Conservation (phyloP, 2,329 filamentous ascomycete species). For the Amphichorda felina region DNA sequence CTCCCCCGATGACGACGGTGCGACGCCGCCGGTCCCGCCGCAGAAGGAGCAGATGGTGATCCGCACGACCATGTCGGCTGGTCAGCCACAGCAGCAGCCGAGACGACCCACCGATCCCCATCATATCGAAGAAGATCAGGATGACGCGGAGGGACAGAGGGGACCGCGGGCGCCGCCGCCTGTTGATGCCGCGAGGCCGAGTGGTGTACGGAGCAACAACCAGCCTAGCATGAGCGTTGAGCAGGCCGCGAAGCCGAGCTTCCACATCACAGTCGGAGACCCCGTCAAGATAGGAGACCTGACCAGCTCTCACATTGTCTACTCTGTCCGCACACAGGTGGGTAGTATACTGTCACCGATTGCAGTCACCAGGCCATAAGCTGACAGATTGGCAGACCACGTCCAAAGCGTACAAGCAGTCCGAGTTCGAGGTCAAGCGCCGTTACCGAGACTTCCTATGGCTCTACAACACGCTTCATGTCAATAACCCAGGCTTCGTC, state of each 20-base stretch:
- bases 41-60: slow-evolving; percentile 55
- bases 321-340: slow-evolving; percentile 89
- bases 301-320: slow-evolving; percentile 95
- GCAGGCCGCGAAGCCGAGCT: slow-evolving; percentile 84
- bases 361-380: neutral
- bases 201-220: slow-evolving; percentile 36
- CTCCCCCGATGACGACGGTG: slow-evolving; percentile 17
- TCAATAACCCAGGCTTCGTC: slow-evolving; percentile 88
- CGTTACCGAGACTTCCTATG: slow-evolving; percentile 95
- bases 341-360: slow-evolving; percentile 1
- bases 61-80: slow-evolving; percentile 40
- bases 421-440: slow-evolving; percentile 86
- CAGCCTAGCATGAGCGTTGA: slow-evolving; percentile 82
- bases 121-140: slow-evolving; percentile 62
- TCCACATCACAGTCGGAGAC: slow-evolving; percentile 86
- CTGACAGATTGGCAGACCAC: slow-evolving; percentile 51
- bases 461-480: slow-evolving; percentile 91
- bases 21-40: slow-evolving; percentile 53
- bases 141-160: slow-evolving; percentile 44
- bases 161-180: slow-evolving; percentile 55
- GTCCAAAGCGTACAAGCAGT: slow-evolving; percentile 87
- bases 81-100: slow-evolving; percentile 26
- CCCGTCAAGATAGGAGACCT: slow-evolving; percentile 96
- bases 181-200: slow-evolving; percentile 44
- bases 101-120: slow-evolving; percentile 43